Conservation (phyloP, 768 basidiomycete genomes). For the Mycena polygramma region DNA sequence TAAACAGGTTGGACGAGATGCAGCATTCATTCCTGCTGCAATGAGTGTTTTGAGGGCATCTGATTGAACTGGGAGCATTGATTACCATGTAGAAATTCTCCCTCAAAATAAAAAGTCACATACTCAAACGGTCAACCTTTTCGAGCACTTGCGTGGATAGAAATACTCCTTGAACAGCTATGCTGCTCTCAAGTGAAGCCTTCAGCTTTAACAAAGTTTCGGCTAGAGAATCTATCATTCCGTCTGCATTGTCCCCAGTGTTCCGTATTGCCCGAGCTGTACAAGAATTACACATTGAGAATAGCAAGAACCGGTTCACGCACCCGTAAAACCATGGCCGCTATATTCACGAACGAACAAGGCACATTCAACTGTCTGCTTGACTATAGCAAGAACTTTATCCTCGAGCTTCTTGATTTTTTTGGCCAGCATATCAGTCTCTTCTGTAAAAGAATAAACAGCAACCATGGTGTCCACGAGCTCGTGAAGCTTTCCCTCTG, state of each 20-base stretch:
- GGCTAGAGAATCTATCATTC: not conserved
- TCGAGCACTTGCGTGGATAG: not conserved
- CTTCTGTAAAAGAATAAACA: not conserved
- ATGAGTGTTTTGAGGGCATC: not conserved
- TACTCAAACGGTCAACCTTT: not conserved
- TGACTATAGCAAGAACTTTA: too few species aligned
- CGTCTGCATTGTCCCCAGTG: not conserved
- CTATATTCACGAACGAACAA: slow-evolving; percentile 14
- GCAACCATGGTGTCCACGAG: not conserved
- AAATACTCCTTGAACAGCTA: not conserved
- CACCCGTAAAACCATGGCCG: slow-evolving; percentile 1
- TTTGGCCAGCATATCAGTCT: not conserved
- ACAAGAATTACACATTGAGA: too few species aligned
- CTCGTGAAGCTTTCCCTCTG: not conserved
- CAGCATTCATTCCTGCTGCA: not conserved
- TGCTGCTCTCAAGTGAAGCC: not conserved
- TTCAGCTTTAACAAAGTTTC: not conserved
- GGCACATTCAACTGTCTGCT: slow-evolving; percentile 13
- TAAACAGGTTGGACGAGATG: not conserved
- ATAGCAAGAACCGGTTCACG: too few species aligned
- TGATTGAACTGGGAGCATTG: not conserved
- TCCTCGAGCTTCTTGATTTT: not conserved
- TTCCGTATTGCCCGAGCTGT: not conserved
- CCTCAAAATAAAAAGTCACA: too few species aligned
- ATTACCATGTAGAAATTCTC: not conserved